Base-by-base conservation (phyloP, 1,284 basidiomycete species). In the Malassezia slooffiae region DNA sequence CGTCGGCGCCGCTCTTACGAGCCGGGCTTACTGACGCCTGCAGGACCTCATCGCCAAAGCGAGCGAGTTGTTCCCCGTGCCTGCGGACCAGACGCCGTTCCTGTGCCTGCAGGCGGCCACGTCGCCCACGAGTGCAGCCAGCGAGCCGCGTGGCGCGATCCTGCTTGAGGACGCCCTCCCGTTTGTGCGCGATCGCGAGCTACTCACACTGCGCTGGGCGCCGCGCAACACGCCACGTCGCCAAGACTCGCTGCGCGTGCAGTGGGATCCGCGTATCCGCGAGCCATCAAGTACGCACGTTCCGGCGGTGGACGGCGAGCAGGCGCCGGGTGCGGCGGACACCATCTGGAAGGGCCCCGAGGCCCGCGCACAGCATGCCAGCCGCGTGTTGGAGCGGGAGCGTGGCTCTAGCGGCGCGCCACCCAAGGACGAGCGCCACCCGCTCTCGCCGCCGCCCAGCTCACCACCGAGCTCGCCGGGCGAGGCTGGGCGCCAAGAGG, bases 171-270 rank as follows among this genome's bases (percentile, higher is more conserved):
- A 67, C 37, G 55, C 60, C 1, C 53, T 60, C 41, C 57, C 56
- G 5, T 61, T 62, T 32, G 47, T 67, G 7, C 54, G 58, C 34
- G 64, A 67, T 33, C 50, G 64, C 16, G 64, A 67, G 29, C 43
- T 63, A 7, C 40, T 67, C 16, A 51, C 59, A 23, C 54, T 67
- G 24, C 57, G 60, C n/a, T 67, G 64, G 64, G 43, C 48, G 1
- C 49, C 58, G 9, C 50, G 55, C 50, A 24, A 52, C 48, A 22
- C 46, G 49, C 32, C 56, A 41, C 35, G 55, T 17, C 21, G 19
- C 16, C 29, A 26, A 7, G 38, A 36, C 0, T 33, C 26, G 4
- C 53, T 50, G 36, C 47, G 52, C 10, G 58, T 65, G 12, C 50
- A 56, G 22, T 62, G 60, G 58, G 52, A 62, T 13, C 12, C 24